Evolutionary conservation across 306 rosid species (phyloP), one percentile per base, ranked within the genome.

Genomic region (Casuarina equisetifolia): DNA sequence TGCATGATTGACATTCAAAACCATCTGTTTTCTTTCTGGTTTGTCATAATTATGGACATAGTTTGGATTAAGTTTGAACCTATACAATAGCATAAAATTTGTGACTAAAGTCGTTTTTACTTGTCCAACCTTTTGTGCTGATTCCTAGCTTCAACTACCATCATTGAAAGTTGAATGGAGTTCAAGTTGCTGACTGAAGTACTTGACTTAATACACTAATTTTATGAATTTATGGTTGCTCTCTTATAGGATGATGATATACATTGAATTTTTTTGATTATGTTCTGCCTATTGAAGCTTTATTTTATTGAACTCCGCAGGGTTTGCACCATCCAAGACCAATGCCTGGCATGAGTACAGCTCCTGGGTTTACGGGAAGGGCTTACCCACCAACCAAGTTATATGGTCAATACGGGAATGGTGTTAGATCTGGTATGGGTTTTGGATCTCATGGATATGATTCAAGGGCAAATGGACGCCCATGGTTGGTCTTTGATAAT

Each of bases 321-420:
- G 97, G 97, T n/a, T 79, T 90, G 87, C 97, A 89, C 69, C 97
- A 92, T 64, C 97, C 97, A 11, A 90, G 97, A 77, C 97, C 97
- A 48, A 74, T 94, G 79, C 87, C 97, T 10, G 93, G 93, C 68
- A 84, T 94, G 84, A 91, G 85, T 55, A 69, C 93, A 25, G 69
- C 88, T 54, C 94, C 80, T 59, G 94, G 92, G 35, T 89, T 80
- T 81, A 86, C 89, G 3, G 92, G 87, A 57, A 84, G 97, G 77
- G 87, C 92, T 86, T 94, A 92, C 75, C 93, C 95, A 0, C 97
- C 97, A 0, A 87, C 74, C 89, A 94, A 89, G 79, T 40, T 91
- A 61, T 95, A 92, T 49, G 88, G 97, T 17, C 96, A 87, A 42
- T 95, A 89, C 81, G 96, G 97, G 48, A 91, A 84, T 69, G 15